Evolutionary conservation across 2,329 filamentous ascomycete genomes (phyloP), one percentile per base, ranked within the genome.

Genomic region (Aspergillus brunneoviolaceus): DNA sequence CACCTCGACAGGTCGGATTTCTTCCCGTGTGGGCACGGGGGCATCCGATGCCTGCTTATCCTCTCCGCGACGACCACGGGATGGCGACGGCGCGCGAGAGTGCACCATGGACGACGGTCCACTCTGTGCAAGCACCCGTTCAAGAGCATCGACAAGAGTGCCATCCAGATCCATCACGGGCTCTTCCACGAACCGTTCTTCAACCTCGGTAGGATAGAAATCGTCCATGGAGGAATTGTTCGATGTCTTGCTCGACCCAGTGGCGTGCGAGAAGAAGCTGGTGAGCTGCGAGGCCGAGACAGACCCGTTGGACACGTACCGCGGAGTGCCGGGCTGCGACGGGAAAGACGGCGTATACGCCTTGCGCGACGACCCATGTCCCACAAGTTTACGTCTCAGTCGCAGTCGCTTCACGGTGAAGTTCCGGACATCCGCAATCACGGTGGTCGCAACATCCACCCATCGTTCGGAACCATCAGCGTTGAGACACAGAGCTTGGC

Each of bases 121-220:
- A 51, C 77, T 79, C 47, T 76, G 78, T 3, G 75, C 77, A 3
- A 86, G 74, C 10, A 85, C 80, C 55, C 82, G 80, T 67, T 86
- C 84, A 23, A 86, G 76, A 7, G 83, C 84, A 67, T 86, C 83
- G 39, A 84, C 81, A 0, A 86, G 75, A 2, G 79, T 84, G n/a
- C 79, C 78, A 61, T 87, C 84, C 55, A 85, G 79, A 63, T 85
- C 83, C 80, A 84, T 82, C 51, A 87, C 80, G 2, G 73, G 72
- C 62, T 86, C 84, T 62, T 84, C 81, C 11, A 79, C 70, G 53
- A 85, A 84, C 58, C 77, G 72, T 63, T 85, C 82, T 54, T 83
- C 80, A 1, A 81, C 75, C 33, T 72, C 70, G n/a, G 57, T 65
- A 10, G 66, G 55, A 21, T 70, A 67, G 7, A 64, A 64, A 6